A percentile compares a stretch with the other conserved stretches of the same genome.
These are phyloP conservation scores for Penicillium pulvis DNA, from an alignment of 495 filamentous ascomycete species.

Conservation along the genomic window DNA sequence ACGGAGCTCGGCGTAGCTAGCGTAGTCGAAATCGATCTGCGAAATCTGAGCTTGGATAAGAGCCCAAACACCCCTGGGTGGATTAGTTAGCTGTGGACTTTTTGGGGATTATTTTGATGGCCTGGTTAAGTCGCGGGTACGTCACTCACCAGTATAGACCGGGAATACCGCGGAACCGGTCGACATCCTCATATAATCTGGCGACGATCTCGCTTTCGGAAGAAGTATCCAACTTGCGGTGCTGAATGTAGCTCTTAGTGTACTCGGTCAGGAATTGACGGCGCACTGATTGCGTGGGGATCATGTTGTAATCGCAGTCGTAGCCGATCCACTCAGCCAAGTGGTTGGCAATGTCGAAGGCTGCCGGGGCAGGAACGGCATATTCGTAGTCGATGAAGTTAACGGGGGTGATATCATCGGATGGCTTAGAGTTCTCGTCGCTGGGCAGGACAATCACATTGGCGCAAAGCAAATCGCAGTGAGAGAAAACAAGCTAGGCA, in stretches of 20 bases:
- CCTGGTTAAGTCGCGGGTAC: not conserved
- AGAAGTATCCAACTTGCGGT: conserved; percentile 39
- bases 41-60: conserved; percentile 95
- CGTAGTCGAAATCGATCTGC: conserved; percentile 97
- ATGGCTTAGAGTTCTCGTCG: conserved; percentile 23
- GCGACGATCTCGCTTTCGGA: conserved; percentile 64
- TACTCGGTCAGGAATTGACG: conserved; percentile 84
- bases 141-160: conserved; percentile 72
- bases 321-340: conserved; percentile 98
- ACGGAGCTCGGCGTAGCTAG: conserved; percentile 82
- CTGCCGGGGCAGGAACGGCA: conserved; percentile 87
- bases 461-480: conserved; percentile 92
- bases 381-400: conserved; percentile 99
- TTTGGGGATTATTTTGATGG: not conserved
- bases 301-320: conserved; percentile 83
- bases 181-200: conserved; percentile 74
- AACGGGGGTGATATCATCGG: conserved; percentile 53
- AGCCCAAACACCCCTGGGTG: conserved; percentile 85
- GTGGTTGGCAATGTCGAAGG: conserved; percentile 99
- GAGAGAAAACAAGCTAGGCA: conserved; percentile 82
- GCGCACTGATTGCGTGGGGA: conserved; percentile 78
- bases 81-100: conserved; percentile 16
- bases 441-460: conserved; percentile 87
- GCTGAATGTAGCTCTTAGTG: conserved; percentile 53
- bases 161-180: conserved; percentile 84